Evolutionary conservation across 257 asterid species (phyloP).

Genomic region (Solanum dulcamara): DNA sequence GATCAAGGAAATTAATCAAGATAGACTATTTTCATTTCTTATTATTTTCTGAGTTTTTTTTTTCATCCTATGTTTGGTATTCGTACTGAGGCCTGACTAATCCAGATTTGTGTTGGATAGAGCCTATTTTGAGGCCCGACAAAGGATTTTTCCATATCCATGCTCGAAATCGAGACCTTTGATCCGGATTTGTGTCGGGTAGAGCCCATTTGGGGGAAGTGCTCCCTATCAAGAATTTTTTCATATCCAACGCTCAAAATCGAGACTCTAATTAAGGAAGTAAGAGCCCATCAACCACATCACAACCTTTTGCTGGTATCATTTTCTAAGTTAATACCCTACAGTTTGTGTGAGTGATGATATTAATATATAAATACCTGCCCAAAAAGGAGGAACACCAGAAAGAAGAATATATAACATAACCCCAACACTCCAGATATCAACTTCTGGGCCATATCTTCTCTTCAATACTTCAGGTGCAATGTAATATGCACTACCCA

Average conservation of each 20-base stretch:
- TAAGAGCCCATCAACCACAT: too few relatives aligned
- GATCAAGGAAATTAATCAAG: too few relatives aligned
- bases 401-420: slow-evolving; percentile 84
- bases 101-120: too few relatives aligned
- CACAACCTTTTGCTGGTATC: too few relatives aligned
- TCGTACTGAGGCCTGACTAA: too few relatives aligned
- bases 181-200: neutral
- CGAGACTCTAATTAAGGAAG: neutral
- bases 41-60: too few relatives aligned
- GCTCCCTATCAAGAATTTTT: neutral
- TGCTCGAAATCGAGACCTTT: neutral
- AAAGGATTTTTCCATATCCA: too few relatives aligned
- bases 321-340: neutral
- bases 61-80: too few relatives aligned
- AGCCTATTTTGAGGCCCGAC: too few relatives aligned
- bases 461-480: slow-evolving; percentile 96
- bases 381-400: slow-evolving; percentile 97
- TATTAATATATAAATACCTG: slow-evolving; percentile 20
- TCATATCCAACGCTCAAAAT: neutral
- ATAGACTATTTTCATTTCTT: too few relatives aligned
- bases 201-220: too few relatives aligned
- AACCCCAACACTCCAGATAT: slow-evolving; percentile 94
- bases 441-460: slow-evolving; percentile 87
- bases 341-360: neutral
- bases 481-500: slow-evolving; percentile 93